These are phyloP conservation scores for Fragaria ananassa DNA, from an alignment of 306 rosid genomes.

Conservation along the genomic window DNA sequence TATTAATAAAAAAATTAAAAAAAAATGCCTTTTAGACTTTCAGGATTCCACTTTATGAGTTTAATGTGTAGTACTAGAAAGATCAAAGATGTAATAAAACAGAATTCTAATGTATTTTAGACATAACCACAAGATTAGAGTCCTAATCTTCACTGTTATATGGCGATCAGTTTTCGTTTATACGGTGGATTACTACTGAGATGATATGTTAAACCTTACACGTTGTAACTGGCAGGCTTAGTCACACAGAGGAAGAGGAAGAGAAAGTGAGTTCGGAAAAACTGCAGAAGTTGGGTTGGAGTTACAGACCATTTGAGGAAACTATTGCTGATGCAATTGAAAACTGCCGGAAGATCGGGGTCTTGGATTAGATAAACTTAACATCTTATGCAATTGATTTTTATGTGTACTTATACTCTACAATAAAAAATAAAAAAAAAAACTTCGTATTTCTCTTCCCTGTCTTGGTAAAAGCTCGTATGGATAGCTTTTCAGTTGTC, in stretches of 20 bases:
- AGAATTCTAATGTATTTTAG: too few species aligned
- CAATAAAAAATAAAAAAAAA: too few species aligned
- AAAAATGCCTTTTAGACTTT: background rate
- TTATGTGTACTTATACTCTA: background rate
- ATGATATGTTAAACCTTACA: background rate
- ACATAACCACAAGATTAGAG: background rate
- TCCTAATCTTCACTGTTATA: background rate
- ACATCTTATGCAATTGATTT: background rate
- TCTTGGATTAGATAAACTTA: background rate
- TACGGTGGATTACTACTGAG: background rate
- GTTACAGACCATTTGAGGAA: conserved; percentile 46
- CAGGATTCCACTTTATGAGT: background rate
- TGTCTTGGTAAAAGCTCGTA: background rate
- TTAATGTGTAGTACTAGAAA: background rate
- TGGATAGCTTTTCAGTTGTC: background rate
- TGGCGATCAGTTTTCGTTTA: background rate
- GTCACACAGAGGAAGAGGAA: background rate
- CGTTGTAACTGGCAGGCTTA: conserved; percentile 1
- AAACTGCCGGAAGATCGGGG: background rate
- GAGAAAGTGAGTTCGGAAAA: conserved; percentile 32
- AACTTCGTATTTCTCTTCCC: background rate
- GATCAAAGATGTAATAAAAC: background rate
- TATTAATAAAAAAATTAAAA: too few species aligned
- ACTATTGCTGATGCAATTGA: conserved; percentile 40
- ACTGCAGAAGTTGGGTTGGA: conserved; percentile 50